Base-by-base conservation (phyloP, 192 early-diverging fungal species). In the Jimgerdemannia flammicorona region DNA sequence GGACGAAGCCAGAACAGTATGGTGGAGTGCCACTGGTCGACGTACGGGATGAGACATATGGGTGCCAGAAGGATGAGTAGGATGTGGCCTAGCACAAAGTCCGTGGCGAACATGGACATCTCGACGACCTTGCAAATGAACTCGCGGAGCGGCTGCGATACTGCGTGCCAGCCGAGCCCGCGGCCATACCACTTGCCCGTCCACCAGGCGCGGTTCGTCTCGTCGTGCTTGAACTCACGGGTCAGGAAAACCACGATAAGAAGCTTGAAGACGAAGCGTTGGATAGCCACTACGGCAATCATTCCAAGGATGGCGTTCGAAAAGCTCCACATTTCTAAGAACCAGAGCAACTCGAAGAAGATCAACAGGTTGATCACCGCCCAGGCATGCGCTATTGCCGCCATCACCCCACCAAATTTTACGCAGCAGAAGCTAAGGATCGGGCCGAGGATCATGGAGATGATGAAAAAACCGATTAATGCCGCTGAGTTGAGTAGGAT, bases 1-100 rank as follows among this genome's bases (percentile, higher is more conserved):
- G 93, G 93, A 39, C 91, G 88, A 74, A 93, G 78, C 93, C 93
- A 95, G 76, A 95, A 95, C 65, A 95, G 84, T 91, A 95, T 93
- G 4, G 86, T 87, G 14, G 91, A 93, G 77, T 95, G 93, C 81
- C 87, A 88, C 64, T 87, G 88, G 77, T 92, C 91, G 44, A 93
- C 80, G 80, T 84, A 89, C 4, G 92, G 92, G 44, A 95, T 89
- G 20, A 95, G 74, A 65, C 88, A 91, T 63, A 93, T 87, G 54
- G 91, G 76, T n/a, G 87, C 90, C 63, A 96, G 77, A 70, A 94
- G 84, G 77, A 96, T 94, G 59, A 95, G 74, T 43, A 95, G 88
- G 65, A 92, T 67, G 66, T 95, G 94, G 0, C 93, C 91, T 40
- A 93, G 81, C 19, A 95, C 79, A 82, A 96, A 92, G 70, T 95